phyloP scores from a whole-genome alignment of 2,329 filamentous ascomycete species.

The Exophiala aquamarina region DNA sequence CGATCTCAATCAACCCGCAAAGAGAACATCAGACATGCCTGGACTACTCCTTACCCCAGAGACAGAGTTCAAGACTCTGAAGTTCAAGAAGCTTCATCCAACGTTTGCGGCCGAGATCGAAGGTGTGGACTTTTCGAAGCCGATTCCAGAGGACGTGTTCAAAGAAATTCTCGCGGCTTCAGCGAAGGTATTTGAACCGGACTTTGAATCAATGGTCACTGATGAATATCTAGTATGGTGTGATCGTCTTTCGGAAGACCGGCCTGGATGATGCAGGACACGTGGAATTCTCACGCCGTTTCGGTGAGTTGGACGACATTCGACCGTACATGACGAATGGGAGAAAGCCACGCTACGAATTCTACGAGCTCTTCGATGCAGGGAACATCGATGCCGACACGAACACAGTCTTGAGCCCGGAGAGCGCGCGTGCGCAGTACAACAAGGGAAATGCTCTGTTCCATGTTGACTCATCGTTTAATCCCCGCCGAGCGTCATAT shows the following conservation, averaged over 20 bases:
- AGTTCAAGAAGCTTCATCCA: slow-evolving; percentile 27
- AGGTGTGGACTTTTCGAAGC: too few species aligned
- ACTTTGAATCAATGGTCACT: too few species aligned
- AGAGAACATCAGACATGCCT: slow-evolving; percentile 7
- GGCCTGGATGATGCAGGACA: neutral
- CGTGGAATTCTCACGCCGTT: neutral
- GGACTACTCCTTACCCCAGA: slow-evolving; percentile 17
- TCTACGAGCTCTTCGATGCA: slow-evolving; percentile 58
- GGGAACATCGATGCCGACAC: slow-evolving; percentile 53
- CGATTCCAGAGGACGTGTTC: slow-evolving; percentile 32
- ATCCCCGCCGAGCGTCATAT: slow-evolving; percentile 53
- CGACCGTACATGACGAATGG: slow-evolving; percentile 48
- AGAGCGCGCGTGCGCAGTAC: slow-evolving; percentile 27
- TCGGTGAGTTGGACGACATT: slow-evolving; percentile 53
- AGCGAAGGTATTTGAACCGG: slow-evolving; percentile 42
- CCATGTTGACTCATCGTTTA: slow-evolving; percentile 58
- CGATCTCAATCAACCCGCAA: neutral
- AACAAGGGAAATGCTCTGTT: slow-evolving; percentile 51
- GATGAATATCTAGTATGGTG: neutral
- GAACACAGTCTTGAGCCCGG: slow-evolving; percentile 42
- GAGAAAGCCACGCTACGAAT: slow-evolving; percentile 47
- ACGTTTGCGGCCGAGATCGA: too few species aligned
- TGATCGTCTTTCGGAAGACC: slow-evolving; percentile 1
- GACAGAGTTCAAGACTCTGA: slow-evolving; percentile 15
- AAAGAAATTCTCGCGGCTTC: slow-evolving; percentile 35